These are phyloP conservation scores for Solanum raphanifolium DNA, from an alignment of 257 asterid genomes.

Conservation along the genomic window DNA sequence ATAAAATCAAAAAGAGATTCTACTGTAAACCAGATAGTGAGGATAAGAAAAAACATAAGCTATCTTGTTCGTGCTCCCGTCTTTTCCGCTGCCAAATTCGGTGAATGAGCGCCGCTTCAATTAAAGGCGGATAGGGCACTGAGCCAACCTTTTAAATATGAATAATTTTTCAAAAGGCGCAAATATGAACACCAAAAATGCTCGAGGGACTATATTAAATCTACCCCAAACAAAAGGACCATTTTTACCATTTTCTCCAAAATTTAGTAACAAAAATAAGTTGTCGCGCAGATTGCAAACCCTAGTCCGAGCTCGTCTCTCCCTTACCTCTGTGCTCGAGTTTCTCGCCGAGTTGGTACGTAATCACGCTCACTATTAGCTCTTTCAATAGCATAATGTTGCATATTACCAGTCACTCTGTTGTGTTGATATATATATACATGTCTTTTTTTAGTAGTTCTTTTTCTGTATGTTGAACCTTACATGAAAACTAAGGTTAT, in stretches of 20 bases:
- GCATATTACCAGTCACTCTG: background rate
- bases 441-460: background rate
- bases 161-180: background rate
- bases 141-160: background rate
- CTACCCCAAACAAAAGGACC: background rate
- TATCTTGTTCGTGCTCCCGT: too few species aligned
- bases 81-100: too few species aligned
- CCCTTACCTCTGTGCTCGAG: background rate
- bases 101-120: too few species aligned
- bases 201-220: background rate
- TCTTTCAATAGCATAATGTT: background rate
- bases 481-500: background rate
- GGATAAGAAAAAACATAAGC: too few species aligned
- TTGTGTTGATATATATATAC: background rate
- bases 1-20: background rate
- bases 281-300: background rate
- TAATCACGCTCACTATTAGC: background rate
- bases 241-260: background rate
- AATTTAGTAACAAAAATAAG: background rate
- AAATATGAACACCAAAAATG: background rate
- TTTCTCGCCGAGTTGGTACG: background rate
- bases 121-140: too few species aligned
- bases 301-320: background rate
- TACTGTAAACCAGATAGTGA: too few species aligned
- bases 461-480: background rate